Conservation (phyloP, 306 rosid species). For the Prunus salicina region DNA sequence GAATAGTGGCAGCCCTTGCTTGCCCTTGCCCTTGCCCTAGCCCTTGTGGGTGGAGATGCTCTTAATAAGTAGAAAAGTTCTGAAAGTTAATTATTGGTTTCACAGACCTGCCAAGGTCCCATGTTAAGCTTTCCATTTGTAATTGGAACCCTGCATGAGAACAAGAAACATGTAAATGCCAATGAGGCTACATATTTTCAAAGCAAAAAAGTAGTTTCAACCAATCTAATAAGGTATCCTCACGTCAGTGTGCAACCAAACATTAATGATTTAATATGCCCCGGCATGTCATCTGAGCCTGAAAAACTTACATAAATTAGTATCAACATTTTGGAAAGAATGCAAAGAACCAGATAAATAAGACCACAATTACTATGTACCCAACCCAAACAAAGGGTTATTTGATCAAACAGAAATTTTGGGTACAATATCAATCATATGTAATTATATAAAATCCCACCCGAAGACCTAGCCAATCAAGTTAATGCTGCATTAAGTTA, state of each 20-base stretch:
- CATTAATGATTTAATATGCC: conserved; percentile 91
- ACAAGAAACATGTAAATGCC: conserved; percentile 15
- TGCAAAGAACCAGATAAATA: neutral
- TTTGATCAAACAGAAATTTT: neutral
- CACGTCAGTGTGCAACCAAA: conserved; percentile 84
- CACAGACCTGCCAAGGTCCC: conserved; percentile 95
- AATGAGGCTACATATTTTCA: conserved; percentile 9
- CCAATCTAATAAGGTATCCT: conserved; percentile 19
- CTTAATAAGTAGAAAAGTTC: neutral
- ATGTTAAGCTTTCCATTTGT: conserved; percentile 88
- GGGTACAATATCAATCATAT: neutral
- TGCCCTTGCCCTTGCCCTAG: no score
- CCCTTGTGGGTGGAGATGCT: no score
- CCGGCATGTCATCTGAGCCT: conserved; percentile 99
- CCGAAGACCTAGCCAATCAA: neutral
- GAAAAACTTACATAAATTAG: conserved; percentile 31
- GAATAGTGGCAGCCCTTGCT: no score
- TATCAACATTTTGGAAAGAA: neutral
- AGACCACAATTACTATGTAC: neutral
- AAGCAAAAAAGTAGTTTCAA: conserved; percentile 14
- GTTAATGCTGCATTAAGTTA: neutral
- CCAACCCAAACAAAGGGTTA: neutral
- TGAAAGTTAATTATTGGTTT: neutral
- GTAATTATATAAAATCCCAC: neutral
- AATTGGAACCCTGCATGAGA: conserved; percentile 69